A percentile compares a stretch with the other conserved stretches of the same genome.
Conservation (phyloP, 352 stramenopile genomes). For the Salisapilia sapeloensis region DNA sequence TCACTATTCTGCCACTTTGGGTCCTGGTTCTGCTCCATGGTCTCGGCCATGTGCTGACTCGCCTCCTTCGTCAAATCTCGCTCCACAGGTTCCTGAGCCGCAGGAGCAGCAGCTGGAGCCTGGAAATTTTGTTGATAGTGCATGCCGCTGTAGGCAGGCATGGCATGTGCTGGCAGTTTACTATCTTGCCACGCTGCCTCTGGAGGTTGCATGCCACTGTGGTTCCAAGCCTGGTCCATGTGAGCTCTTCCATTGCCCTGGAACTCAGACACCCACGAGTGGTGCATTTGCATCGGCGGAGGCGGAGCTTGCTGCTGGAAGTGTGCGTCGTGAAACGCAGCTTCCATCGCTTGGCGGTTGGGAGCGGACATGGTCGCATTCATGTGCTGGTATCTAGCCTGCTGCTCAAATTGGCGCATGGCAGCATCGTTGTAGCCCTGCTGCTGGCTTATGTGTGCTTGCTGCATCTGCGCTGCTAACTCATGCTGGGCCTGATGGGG, state of each 20-base stretch:
- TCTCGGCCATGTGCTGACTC: constrained; percentile 50
- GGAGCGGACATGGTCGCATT: no score
- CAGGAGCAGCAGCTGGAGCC: constrained; percentile 1
- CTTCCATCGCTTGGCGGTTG: constrained; percentile 22
- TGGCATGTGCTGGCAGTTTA: constrained; percentile 13
- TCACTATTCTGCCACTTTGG: constrained; percentile 76
- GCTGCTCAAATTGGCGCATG: no score
- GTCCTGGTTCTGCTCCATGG: constrained; percentile 63
- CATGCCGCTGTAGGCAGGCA: no score
- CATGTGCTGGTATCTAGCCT: no score
- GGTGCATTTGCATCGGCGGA: constrained; percentile 6
- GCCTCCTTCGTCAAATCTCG: constrained; percentile 16
- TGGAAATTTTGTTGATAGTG: background rate
- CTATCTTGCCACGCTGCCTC: constrained; percentile 49
- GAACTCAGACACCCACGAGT: constrained; percentile 59
- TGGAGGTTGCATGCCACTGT: constrained; percentile 29
- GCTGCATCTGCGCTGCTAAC: constrained; percentile 8
- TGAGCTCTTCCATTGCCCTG: constrained; percentile 22
- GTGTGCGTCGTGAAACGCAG: constrained; percentile 31
- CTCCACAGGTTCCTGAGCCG: constrained; percentile 1
- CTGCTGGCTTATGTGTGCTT: constrained; percentile 12
- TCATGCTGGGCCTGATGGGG: constrained; percentile 11
- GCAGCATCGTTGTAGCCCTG: no score
- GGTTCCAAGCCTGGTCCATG: constrained; percentile 47
- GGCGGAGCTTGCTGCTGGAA: constrained; percentile 3